Conservation (phyloP, 768 basidiomycete species). For the Tulasnella sp. region DNA sequence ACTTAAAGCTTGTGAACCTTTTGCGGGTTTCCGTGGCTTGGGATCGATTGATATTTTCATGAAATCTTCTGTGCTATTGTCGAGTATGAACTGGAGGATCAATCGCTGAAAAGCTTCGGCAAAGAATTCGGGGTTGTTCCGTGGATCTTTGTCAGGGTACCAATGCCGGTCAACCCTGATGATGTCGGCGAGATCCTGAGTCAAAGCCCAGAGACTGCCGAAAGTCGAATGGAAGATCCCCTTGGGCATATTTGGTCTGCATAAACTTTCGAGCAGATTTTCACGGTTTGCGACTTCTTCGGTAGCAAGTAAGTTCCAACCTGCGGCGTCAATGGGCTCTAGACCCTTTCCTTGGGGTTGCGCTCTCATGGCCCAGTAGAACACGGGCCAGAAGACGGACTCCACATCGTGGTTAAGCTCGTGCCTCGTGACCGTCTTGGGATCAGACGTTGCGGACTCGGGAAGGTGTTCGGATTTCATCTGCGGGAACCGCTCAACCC, state of each 20-base stretch:
- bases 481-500: not conserved
- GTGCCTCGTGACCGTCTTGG: not conserved
- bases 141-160: not conserved
- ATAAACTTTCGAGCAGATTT: not conserved
- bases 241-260: not conserved
- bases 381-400: not conserved
- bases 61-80: not conserved
- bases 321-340: not conserved
- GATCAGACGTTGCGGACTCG: not conserved
- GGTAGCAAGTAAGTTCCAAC: not conserved
- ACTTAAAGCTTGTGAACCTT: no score
- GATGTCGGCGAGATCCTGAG: not conserved
- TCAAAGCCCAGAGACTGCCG: not conserved
- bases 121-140: not conserved
- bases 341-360: not conserved
- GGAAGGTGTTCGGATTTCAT: not conserved
- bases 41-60: not conserved
- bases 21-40: not conserved
- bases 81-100: not conserved
- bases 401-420: not conserved
- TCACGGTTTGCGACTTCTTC: not conserved
- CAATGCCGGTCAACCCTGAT: not conserved
- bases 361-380: not conserved
- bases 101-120: not conserved
- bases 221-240: not conserved